These are phyloP conservation scores for Dryas drummondii DNA, from an alignment of 306 rosid genomes.

Conservation along the genomic window DNA sequence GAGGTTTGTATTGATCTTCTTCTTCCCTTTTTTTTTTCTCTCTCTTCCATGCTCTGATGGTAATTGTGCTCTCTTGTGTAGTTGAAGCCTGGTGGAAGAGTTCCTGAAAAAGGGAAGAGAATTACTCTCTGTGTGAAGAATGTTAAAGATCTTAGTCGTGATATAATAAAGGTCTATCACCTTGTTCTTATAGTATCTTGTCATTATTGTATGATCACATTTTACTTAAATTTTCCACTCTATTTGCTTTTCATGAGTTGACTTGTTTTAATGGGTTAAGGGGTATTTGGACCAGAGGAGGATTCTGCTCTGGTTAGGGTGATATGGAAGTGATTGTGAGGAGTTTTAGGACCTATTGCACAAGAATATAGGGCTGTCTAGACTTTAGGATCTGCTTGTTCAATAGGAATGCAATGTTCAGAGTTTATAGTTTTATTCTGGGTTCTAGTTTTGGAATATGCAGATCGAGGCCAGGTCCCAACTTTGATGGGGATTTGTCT, in stretches of 20 bases:
- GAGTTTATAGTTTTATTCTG: neutral
- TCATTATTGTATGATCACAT: neutral
- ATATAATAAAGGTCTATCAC: conserved; percentile 80
- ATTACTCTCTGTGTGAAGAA: conserved; percentile 61
- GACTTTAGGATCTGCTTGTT: neutral
- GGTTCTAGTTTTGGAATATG: neutral
- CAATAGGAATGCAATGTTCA: neutral
- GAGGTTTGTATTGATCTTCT: conserved; percentile 61
- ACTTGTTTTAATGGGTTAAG: neutral
- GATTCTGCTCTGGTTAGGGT: neutral
- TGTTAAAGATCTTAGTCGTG: conserved; percentile 77
- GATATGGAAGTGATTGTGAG: neutral
- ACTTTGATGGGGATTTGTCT: neutral
- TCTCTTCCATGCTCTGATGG: conserved; percentile 20
- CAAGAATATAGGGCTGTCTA: neutral
- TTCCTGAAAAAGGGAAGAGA: conserved; percentile 82
- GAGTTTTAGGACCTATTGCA: neutral
- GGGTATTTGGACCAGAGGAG: too few species aligned
- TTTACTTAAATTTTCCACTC: neutral
- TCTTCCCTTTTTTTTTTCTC: neutral
- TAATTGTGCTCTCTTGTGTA: conserved; percentile 40
- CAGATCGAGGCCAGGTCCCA: too few species aligned
- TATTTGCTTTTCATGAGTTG: neutral
- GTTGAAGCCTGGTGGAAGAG: conserved; percentile 92
- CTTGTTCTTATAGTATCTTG: neutral